Conservation (phyloP, 768 basidiomycete species). For the Phaeolepiota aurea region DNA sequence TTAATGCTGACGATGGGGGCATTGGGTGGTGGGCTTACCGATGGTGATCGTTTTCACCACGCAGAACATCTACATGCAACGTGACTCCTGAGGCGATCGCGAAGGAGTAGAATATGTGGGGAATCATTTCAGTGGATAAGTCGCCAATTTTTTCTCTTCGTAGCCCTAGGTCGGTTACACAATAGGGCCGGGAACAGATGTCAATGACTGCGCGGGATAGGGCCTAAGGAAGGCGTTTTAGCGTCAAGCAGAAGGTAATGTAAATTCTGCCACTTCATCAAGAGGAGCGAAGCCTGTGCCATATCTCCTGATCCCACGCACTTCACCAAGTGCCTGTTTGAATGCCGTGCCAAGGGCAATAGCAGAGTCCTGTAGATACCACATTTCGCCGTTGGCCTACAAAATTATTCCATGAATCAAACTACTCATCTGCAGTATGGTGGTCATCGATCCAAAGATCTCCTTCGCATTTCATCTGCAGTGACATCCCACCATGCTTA, state of each 20-base stretch:
- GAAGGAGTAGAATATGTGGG: conserved; percentile 96
- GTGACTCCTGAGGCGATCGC: conserved; percentile 95
- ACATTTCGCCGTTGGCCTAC: conserved; percentile 10
- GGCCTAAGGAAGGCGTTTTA: conserved; percentile 43
- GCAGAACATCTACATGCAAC: conserved; percentile 87
- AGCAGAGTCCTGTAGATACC: conserved; percentile 71
- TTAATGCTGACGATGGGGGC: conserved; percentile 3
- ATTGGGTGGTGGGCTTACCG: conserved; percentile 41
- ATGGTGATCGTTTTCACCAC: conserved; percentile 97
- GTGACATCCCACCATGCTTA: conserved; percentile 92
- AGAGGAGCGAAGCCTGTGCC: conserved; percentile 95
- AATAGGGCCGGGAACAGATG: conserved; percentile 95
- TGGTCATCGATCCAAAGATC: conserved; percentile 99
- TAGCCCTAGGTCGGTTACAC: conserved; percentile 83
- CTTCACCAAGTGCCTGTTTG: conserved; percentile 91
- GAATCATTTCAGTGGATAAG: conserved; percentile 95
- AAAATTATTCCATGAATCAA: neutral
- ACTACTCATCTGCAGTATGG: conserved; percentile 90
- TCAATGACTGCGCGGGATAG: conserved; percentile 95
- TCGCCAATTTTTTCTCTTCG: conserved; percentile 91
- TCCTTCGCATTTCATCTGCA: conserved; percentile 86
- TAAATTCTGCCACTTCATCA: conserved; percentile 65
- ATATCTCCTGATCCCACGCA: conserved; percentile 89
- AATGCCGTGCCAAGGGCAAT: conserved; percentile 86
- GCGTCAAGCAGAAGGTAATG: conserved; percentile 3